Conservation (phyloP, 768 basidiomycete genomes). For the Boletus speciosus region DNA sequence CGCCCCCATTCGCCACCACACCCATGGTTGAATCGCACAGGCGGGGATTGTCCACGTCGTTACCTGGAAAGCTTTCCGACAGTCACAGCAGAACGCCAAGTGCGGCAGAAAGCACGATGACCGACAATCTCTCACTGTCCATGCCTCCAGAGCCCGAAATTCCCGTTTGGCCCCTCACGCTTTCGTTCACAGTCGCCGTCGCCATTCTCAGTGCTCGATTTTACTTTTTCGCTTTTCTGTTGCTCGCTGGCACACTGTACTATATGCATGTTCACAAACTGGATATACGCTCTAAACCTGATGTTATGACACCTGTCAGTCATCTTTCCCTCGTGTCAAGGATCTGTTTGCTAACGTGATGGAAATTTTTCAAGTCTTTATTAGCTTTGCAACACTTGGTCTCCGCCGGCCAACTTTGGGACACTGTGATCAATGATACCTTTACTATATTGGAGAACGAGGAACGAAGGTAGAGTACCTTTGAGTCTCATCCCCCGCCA, state of each 20-base stretch:
- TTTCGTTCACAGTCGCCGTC: slow-evolving; percentile 37
- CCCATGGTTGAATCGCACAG: slow-evolving; percentile 29
- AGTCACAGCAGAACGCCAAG: slow-evolving; percentile 44
- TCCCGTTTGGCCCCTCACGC: slow-evolving; percentile 38
- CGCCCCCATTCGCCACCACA: slow-evolving; percentile 50
- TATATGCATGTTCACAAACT: slow-evolving; percentile 37
- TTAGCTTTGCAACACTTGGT: slow-evolving; percentile 65
- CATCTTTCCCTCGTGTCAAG: neutral
- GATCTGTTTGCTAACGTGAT: slow-evolving; percentile 2
- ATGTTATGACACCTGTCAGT: slow-evolving; percentile 54
- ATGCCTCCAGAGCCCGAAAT: slow-evolving; percentile 34
- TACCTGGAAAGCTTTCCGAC: slow-evolving; percentile 45
- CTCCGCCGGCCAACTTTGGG: slow-evolving; percentile 67
- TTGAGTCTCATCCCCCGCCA: neutral
- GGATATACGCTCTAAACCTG: slow-evolving; percentile 35
- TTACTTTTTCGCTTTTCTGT: slow-evolving; percentile 38
- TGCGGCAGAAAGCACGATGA: slow-evolving; percentile 26
- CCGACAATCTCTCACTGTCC: slow-evolving; percentile 24
- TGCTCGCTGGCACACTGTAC: slow-evolving; percentile 38
- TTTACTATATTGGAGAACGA: slow-evolving; percentile 64
- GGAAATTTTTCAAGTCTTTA: slow-evolving; percentile 47
- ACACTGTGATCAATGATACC: slow-evolving; percentile 68
- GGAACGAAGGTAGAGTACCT: slow-evolving; percentile 54
- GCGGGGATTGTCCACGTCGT: slow-evolving; percentile 32
- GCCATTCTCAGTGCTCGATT: slow-evolving; percentile 44